A percentile compares a stretch with the other conserved stretches of the same genome.
These are phyloP conservation scores for Arthrinium puccinioides DNA, from an alignment of 2,329 filamentous ascomycete species.

Conservation along the genomic window DNA sequence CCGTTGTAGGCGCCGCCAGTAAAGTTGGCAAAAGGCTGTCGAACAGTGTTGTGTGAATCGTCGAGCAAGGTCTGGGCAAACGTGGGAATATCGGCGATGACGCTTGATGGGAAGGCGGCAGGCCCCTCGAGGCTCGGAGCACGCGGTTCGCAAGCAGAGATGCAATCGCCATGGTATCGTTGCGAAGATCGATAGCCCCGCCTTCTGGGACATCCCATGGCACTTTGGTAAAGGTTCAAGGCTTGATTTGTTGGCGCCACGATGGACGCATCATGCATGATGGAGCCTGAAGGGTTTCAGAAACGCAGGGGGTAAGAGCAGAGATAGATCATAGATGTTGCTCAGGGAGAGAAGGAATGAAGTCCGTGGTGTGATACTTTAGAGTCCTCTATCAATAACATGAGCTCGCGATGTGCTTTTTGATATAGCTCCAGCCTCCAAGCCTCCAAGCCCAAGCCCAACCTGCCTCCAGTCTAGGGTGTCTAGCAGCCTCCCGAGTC, in stretches of 20 bases:
- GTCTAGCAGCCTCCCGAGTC: too few relatives aligned
- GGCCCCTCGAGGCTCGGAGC: slow-evolving; percentile 1
- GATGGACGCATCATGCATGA: slow-evolving; percentile 27
- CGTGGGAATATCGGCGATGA: slow-evolving; percentile 18
- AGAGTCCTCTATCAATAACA: background rate
- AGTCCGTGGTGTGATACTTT: background rate
- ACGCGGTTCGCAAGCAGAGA: slow-evolving; percentile 8
- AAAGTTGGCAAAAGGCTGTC: slow-evolving; percentile 29
- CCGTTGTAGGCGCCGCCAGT: slow-evolving; percentile 28
- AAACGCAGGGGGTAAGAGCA: background rate
- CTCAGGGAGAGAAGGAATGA: background rate
- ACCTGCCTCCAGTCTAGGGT: too few relatives aligned
- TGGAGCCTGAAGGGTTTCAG: slow-evolving; percentile 11
- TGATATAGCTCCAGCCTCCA: background rate
- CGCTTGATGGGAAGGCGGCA: slow-evolving; percentile 20
- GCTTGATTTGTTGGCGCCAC: slow-evolving; percentile 28
- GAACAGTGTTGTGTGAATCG: slow-evolving; percentile 18
- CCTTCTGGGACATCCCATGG: slow-evolving; percentile 24
- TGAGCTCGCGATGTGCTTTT: background rate
- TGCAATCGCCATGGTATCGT: slow-evolving; percentile 4
- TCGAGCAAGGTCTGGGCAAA: slow-evolving; percentile 23
- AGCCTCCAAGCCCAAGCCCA: background rate
- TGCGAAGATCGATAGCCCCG: background rate
- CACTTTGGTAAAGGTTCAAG: slow-evolving; percentile 16
- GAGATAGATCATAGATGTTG: background rate